Base-by-base conservation (phyloP, 2,329 filamentous ascomycete genomes). In the Fusarium anguioides region DNA sequence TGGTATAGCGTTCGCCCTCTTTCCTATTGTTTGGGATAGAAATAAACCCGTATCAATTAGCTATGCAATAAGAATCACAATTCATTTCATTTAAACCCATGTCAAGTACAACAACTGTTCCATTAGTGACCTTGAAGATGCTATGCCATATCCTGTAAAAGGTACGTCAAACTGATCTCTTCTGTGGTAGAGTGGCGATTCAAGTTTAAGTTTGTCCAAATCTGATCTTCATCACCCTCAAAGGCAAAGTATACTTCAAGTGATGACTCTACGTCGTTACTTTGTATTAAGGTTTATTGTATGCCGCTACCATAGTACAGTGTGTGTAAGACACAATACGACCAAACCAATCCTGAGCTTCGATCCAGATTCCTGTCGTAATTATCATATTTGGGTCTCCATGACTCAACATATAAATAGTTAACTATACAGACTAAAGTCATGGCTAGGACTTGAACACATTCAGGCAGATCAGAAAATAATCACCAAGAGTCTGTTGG, bases 1-100 rank as follows among this genome's bases (percentile, higher is more conserved):
- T 69, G 56, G 60, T 59, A 62, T 73, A 74, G 71, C 73, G 59
- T 70, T 71, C 64, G 58, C 66, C 69, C 71, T 70, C 64, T 62
- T 42, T 44, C 51, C 40, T 58, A 23, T 68, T 54, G n/a, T 54
- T 41, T 58, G 66, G 60, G 63, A 69, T 71, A 71, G 58, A 72
- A 65, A 73, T 66, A 68, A 60, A 66, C 61, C 62, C 54, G 50
- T 35, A 52, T 64, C 29, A 52, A 50, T 39, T n/a, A 40, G n/a
- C n/a, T n/a, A n/a, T n/a, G n/a, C n/a, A n/a, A n/a, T n/a, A n/a
- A n/a, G n/a, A n/a, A n/a, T n/a, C n/a, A n/a, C n/a, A n/a, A n/a
- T n/a, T n/a, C n/a, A n/a, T n/a, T n/a, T n/a, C n/a, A n/a, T n/a
- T n/a, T 66, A 68, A 60, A 66, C 61, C 62, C 54, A 52, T 35